Conservation (phyloP, 208 protist species). For the Lotmaria passim region DNA sequence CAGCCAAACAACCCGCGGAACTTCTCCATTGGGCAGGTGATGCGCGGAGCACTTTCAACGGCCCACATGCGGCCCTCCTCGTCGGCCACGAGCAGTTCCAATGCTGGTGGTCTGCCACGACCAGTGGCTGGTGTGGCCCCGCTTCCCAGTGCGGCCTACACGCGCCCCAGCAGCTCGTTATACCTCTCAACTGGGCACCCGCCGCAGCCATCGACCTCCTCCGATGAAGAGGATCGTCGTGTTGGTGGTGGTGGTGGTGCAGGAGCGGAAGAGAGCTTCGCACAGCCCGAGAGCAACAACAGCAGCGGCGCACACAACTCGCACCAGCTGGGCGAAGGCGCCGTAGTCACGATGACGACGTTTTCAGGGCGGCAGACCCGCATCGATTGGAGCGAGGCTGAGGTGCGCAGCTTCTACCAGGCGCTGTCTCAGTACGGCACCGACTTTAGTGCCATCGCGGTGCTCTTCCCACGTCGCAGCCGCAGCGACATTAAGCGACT, state of each 20-base stretch:
- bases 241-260: constrained; percentile 2
- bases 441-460: constrained; percentile 87
- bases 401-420: constrained; percentile 80
- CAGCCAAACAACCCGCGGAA: constrained; percentile 41
- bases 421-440: constrained; percentile 89
- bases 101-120: background rate
- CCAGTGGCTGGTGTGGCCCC: constrained; percentile 4
- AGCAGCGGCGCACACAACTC: background rate
- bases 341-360: background rate
- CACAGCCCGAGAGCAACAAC: background rate
- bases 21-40: constrained; percentile 65
- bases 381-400: constrained; percentile 78
- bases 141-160: constrained; percentile 15
- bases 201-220: background rate
- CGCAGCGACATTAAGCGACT: constrained; percentile 84
- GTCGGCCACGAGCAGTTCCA: background rate
- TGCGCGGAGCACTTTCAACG: constrained; percentile 46
- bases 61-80: constrained; percentile 12
- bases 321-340: background rate
- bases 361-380: constrained; percentile 27
- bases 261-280: background rate
- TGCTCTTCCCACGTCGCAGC: constrained; percentile 66
- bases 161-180: constrained; percentile 6
- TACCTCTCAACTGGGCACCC: constrained; percentile 10
- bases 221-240: constrained; percentile 21